Base-by-base conservation (phyloP, 768 basidiomycete species). In the Boletus edulis region DNA sequence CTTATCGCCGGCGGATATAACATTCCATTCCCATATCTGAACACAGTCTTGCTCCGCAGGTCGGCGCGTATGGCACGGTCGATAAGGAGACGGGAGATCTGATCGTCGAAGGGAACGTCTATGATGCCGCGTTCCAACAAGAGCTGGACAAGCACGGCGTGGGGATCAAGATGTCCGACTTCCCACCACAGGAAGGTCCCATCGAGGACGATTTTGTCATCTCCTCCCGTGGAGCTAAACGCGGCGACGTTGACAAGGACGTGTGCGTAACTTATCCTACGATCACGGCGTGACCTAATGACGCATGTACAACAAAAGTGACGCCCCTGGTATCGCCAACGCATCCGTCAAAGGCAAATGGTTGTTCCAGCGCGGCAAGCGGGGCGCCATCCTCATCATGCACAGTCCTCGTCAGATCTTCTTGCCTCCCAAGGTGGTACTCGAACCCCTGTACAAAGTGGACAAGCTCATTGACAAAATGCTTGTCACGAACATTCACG, bases 61-160 rank as follows among this genome's bases (percentile, higher is more conserved):
- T 75, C 13, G 73, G 73, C 27, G 51, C 69, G n/a, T 75, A 72
- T 51, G 73, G 74, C 20, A 60, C 37, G 15, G 32, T 75, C 42
- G 62, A 75, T 41, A 63, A 49, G 37, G 62, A 65, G 7, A 69
- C 66, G 0, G 74, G 74, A 4, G 48, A 64, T 22, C 58, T 75
- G n/a, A 52, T 62, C 5, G 59, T 62, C 15, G 68, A 74, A 27
- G 73, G 73, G 4, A 75, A 72, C 32, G 62, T 74, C 47, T 74
- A 74, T 17, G 70, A 72, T 13, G 37, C 58, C 0, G 42, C 53
- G 1, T 64, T 58, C 14, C 67, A 65, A 20, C 20, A 46, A 3
- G 57, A 59, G 9, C 27, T 73, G 12, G 48, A 61, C 44, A 58
- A 47, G 12, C 46, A 60, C 14, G 34, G 22, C n/a, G 39, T 46